phyloP scores from a whole-genome alignment of 2,329 filamentous ascomycete species.

The Fusarium lyarnte region DNA sequence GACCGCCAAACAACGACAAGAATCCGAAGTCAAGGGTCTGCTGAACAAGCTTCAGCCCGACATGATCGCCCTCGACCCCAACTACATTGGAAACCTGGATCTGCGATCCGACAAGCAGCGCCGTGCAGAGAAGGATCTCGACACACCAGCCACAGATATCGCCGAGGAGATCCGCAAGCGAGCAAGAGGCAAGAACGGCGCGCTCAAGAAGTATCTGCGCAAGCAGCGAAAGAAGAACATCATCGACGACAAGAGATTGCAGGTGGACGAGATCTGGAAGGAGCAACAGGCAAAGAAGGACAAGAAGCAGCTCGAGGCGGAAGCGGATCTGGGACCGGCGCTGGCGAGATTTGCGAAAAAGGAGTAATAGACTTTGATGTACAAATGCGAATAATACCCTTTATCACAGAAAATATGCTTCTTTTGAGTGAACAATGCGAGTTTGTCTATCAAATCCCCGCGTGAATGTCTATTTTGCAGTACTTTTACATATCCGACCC shows the following conservation, averaged over 20 bases:
- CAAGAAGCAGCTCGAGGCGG: slow-evolving; percentile 69
- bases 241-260: slow-evolving; percentile 92
- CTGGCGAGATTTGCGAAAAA: slow-evolving; percentile 85
- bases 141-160: slow-evolving; percentile 67
- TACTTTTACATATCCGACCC: slow-evolving; percentile 26
- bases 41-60: slow-evolving; percentile 96
- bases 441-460: slow-evolving; percentile 15
- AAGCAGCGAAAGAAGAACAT: slow-evolving; percentile 95
- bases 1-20: slow-evolving; percentile 89
- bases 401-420: slow-evolving; percentile 1
- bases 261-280: slow-evolving; percentile 83
- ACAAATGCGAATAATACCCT: slow-evolving; percentile 43
- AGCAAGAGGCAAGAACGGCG: slow-evolving; percentile 88
- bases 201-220: slow-evolving; percentile 84
- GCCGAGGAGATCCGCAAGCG: slow-evolving; percentile 76
- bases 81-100: slow-evolving; percentile 90
- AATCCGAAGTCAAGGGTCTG: slow-evolving; percentile 87
- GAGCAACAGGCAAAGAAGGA: slow-evolving; percentile 74
- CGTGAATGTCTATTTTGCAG: slow-evolving; percentile 19
- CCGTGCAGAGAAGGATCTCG: slow-evolving; percentile 80
- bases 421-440: background rate
- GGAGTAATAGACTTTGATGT: slow-evolving; percentile 51
- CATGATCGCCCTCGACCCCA: slow-evolving; percentile 95
- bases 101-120: slow-evolving; percentile 81
- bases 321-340: slow-evolving; percentile 83